Base-by-base conservation (phyloP, 345 rosid genomes). In the Cochlearia excelsa region DNA sequence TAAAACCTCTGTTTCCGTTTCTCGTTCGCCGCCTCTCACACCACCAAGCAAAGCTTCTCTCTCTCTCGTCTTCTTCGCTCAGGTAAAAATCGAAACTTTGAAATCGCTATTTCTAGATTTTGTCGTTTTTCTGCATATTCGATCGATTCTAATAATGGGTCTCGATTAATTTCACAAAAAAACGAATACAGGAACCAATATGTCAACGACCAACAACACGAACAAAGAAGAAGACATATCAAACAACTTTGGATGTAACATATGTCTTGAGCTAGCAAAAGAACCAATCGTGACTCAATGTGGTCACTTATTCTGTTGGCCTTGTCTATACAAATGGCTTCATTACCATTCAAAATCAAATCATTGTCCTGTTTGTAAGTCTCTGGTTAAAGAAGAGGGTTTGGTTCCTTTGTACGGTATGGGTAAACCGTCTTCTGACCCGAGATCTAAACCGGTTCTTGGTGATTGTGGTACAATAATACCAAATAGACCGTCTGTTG, bases 291-390 rank as follows among this genome's bases (percentile, higher is more conserved):
- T 92, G 41, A 92, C 98, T 26, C 68, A 84, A 49, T 92, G 98
- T 41, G 98, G 98, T 39, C 98, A 92, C 65, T 89, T 86, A 54
- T 92, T 84, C 59, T 92, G 97, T 61, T 92, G 98, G 98, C 98
- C 98, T 16, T 92, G 98, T 71, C 88, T 92, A 16, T 88, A 92
- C 76, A 89, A 83, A 61, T 92, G 98, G 98, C 87, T 89, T 16
- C 86, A 84, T 26, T 49, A 67, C 40, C 87, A 86, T 67, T 88
- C 97, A 1, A 65, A 46, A 6, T 69, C 73, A 1, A 61, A 69
- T 0, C 51, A 86, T 59, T 92, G 97, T 46, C 99, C 95, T 1
- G 99, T 92, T 67, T 92, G 99, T 65, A 89, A 92, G 76, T 87
- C 97, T 45, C 5, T 72, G 1, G 79, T 88, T 9, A 82, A 88